phyloP scores from a whole-genome alignment of 169 alveolate species.

The Plasmodium chabaudi region DNA sequence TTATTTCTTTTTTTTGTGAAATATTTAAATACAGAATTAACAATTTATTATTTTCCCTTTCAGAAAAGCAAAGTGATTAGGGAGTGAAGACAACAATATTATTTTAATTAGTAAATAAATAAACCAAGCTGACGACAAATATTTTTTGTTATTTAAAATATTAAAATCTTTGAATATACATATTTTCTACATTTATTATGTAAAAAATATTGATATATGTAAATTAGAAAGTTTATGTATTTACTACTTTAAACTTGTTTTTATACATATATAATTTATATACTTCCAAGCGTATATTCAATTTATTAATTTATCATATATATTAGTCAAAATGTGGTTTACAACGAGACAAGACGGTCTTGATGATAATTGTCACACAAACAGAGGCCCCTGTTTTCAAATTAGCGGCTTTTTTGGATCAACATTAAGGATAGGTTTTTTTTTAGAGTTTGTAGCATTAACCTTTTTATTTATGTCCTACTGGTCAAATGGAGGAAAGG shows the following conservation, averaged over 20 bases:
- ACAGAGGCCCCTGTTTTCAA: conserved; percentile 90
- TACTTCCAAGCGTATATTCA: neutral
- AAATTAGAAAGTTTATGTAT: conserved; percentile 16
- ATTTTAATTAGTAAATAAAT: conserved; percentile 1
- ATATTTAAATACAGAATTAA: conserved; percentile 38
- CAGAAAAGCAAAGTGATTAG: conserved; percentile 13
- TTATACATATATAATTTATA: neutral
- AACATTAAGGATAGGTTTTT: conserved; percentile 87
- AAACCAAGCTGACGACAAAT: neutral
- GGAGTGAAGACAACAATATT: conserved; percentile 3
- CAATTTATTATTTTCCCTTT: conserved; percentile 39
- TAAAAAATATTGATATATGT: neutral
- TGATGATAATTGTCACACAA: conserved; percentile 90
- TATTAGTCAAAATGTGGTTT: conserved; percentile 85
- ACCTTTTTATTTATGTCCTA: conserved; percentile 86
- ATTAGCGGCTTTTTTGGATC: conserved; percentile 84
- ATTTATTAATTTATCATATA: neutral
- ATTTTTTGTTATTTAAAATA: neutral
- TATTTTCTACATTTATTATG: neutral
- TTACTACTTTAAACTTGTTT: neutral
- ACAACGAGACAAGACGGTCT: conserved; percentile 92
- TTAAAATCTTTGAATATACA: neutral
- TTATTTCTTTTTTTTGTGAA: conserved; percentile 29
- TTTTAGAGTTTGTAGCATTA: conserved; percentile 86
- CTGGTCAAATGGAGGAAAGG: conserved; percentile 89